These are phyloP conservation scores for Sclerotinia trifoliorum DNA, from an alignment of 2,329 filamentous ascomycete genomes.

Conservation along the genomic window DNA sequence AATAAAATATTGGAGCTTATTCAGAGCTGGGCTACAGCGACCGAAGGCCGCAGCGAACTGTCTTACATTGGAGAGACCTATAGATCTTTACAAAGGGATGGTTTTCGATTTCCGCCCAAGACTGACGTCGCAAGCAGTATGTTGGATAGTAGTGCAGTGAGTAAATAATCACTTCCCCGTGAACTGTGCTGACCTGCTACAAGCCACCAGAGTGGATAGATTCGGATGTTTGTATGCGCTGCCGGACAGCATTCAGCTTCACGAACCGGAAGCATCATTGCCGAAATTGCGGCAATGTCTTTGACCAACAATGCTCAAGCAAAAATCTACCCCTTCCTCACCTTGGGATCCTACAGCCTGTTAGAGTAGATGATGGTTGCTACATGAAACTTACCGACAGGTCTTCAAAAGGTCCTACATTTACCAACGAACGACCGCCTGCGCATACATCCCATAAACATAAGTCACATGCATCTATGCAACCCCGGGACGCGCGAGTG, in stretches of 20 bases:
- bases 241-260: slow-evolving; percentile 91
- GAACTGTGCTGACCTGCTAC: slow-evolving; percentile 19
- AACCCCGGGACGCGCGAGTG: slow-evolving; percentile 82
- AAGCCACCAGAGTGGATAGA: slow-evolving; percentile 96
- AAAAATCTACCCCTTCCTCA: slow-evolving; percentile 88
- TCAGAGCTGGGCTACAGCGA: slow-evolving; percentile 88
- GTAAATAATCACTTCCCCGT: slow-evolving; percentile 40
- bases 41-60: slow-evolving; percentile 79
- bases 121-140: slow-evolving; percentile 90
- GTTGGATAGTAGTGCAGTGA: slow-evolving; percentile 92
- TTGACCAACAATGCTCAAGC: slow-evolving; percentile 90
- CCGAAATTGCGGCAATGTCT: slow-evolving; percentile 95
- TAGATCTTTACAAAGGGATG: slow-evolving; percentile 75
- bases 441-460: slow-evolving; percentile 55
- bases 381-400: slow-evolving; percentile 85
- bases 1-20: slow-evolving; percentile 90
- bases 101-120: slow-evolving; percentile 85
- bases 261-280: slow-evolving; percentile 99
- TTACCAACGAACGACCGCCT: slow-evolving; percentile 47
- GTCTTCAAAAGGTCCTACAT: slow-evolving; percentile 48
- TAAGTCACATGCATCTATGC: slow-evolving; percentile 69
- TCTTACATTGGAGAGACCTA: slow-evolving; percentile 89
- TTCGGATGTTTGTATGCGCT: slow-evolving; percentile 98
- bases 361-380: slow-evolving; percentile 94
- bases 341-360: slow-evolving; percentile 84